These are phyloP conservation scores for Chamaenerion angustifolium DNA, from an alignment of 345 rosid species.

Conservation along the genomic window DNA sequence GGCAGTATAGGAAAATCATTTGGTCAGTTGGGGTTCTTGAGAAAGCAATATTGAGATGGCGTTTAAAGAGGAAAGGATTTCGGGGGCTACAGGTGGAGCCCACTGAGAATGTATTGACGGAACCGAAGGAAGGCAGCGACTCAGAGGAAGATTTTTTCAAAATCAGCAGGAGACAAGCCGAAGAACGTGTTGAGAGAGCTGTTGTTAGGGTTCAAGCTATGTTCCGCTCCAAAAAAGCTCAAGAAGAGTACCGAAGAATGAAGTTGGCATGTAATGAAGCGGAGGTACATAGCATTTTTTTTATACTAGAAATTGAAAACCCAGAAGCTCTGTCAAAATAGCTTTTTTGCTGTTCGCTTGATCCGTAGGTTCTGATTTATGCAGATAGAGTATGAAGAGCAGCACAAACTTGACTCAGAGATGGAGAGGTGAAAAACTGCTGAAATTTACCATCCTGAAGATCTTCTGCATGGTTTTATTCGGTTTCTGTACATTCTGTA, in stretches of 20 bases:
- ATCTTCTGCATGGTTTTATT: neutral
- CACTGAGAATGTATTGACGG: conserved; percentile 13
- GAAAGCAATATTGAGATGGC: conserved; percentile 87
- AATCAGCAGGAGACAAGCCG: conserved; percentile 71
- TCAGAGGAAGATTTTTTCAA: conserved; percentile 59
- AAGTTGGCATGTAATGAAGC: conserved; percentile 57
- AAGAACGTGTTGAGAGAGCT: conserved; percentile 79
- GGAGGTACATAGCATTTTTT: conserved; percentile 23
- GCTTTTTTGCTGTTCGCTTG: neutral
- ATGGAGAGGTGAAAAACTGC: conserved; percentile 17
- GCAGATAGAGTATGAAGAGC: conserved; percentile 57
- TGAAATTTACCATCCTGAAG: neutral
- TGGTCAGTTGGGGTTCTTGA: conserved; percentile 96
- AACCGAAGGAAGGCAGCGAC: conserved; percentile 21
- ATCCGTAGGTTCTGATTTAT: conserved; percentile 1
- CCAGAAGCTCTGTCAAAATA: too few relatives aligned
- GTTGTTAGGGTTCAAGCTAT: conserved; percentile 74
- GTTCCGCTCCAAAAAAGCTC: conserved; percentile 96
- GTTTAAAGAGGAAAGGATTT: conserved; percentile 72
- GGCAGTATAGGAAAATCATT: conserved; percentile 59
- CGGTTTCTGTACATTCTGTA: conserved; percentile 2
- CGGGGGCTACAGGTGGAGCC: conserved; percentile 55
- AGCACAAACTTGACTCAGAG: conserved; percentile 14
- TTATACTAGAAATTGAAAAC: neutral
- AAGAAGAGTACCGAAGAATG: conserved; percentile 76